Conservation (phyloP, 2,329 filamentous ascomycete species). For the Fusarium dlaminii region DNA sequence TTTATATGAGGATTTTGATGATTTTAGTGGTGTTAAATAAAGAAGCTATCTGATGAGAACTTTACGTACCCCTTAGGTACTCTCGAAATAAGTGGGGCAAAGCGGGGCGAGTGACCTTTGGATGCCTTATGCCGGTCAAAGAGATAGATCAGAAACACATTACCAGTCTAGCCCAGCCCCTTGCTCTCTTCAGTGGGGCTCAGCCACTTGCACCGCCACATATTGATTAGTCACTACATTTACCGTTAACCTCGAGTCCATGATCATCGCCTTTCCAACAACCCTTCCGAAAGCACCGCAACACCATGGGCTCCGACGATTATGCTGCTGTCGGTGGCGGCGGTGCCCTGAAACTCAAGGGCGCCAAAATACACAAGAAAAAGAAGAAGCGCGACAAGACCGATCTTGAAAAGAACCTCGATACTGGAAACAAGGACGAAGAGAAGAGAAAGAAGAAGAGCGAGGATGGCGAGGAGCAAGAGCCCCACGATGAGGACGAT, state of each 20-base stretch:
- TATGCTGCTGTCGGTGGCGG: slow-evolving; percentile 72
- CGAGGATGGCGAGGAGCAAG: slow-evolving; percentile 42
- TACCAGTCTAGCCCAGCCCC: slow-evolving; percentile 3
- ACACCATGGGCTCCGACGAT: slow-evolving; percentile 75
- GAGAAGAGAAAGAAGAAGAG: slow-evolving; percentile 33
- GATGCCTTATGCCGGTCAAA: too few species aligned
- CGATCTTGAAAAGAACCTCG: slow-evolving; percentile 59
- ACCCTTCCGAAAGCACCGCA: slow-evolving; percentile 2
- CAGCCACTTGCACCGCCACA: slow-evolving; percentile 22
- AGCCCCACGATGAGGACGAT: slow-evolving; percentile 46
- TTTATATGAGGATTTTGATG: too few species aligned
- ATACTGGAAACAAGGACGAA: slow-evolving; percentile 41
- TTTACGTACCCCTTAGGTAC: too few species aligned
- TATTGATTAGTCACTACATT: slow-evolving; percentile 7
- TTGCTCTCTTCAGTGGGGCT: not conserved
- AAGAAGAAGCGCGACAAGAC: slow-evolving; percentile 68
- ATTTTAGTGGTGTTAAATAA: too few species aligned
- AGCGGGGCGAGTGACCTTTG: too few species aligned
- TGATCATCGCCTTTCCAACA: not conserved
- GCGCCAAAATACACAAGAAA: slow-evolving; percentile 70
- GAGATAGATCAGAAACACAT: slow-evolving; percentile 10
- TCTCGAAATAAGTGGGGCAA: too few species aligned
- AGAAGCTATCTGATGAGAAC: too few species aligned
- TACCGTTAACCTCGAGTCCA: not conserved
- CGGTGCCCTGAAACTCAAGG: slow-evolving; percentile 88